Base-by-base conservation (phyloP, 306 rosid species). In the Castanospermum australe region DNA sequence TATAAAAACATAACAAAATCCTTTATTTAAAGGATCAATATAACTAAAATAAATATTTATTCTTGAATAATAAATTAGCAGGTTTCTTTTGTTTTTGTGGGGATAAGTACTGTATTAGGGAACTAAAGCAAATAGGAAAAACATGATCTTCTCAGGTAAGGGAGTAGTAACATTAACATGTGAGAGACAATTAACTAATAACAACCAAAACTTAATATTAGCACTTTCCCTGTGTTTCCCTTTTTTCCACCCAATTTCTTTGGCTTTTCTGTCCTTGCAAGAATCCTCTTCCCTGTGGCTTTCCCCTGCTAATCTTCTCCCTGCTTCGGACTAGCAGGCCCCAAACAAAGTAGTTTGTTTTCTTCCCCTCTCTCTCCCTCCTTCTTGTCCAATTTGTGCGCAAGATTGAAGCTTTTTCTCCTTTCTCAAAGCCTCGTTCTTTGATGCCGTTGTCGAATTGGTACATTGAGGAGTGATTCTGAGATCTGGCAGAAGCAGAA, bases 401-500 rank as follows among this genome's bases (percentile, higher is more conserved):
- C 71, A 33, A 65, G 33, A 66, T 80, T 75, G 74, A 67, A 67
- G 45, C 50, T 42, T 62, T 54, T 77, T 41, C 71, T 5, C 57
- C 41, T 57, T 81, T 67, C 81, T 67, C 24, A 22, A 35, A 84
- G 84, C 81, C 84, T 63, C 76, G 22, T 67, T 35, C 47, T 67
- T 47, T 50, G 61, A 59, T 60, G 70, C 35, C 42, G 71, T 82
- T 79, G 79, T 17, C 51, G 51, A 48, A 41, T 70, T 79, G 61
- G 1, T 59, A 35, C 14, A 22, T 69, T 82, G 65, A 76, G 80
- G 71, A 57, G 64, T 62, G 62, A 63, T 74, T 83, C 52, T 54
- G 79, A 73, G 87, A 85, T 85, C 90, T 77, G 67, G 41, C 28
- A 70, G 71, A 42, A 30, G 71, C 22, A 71, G 39, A 56, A 60